These are phyloP conservation scores for Endoconidiophora laricicola DNA, from an alignment of 2,329 filamentous ascomycete species.

Conservation along the genomic window DNA sequence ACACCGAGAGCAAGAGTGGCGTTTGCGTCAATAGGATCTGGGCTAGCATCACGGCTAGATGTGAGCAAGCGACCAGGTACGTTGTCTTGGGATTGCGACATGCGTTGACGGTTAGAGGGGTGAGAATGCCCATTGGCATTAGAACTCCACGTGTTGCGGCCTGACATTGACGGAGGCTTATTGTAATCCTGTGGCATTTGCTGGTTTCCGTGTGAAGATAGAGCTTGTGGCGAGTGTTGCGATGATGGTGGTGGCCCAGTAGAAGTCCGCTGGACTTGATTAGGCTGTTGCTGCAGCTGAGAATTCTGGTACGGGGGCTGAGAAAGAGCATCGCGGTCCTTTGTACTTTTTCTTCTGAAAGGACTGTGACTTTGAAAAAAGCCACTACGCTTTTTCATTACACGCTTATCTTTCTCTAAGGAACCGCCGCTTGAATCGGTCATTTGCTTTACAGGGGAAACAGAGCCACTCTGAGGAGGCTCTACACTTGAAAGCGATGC, in stretches of 20 bases:
- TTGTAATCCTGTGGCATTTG: constrained; percentile 14
- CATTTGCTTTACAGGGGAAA: constrained; percentile 53
- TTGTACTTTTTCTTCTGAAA: constrained; percentile 83
- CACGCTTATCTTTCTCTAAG: constrained; percentile 53
- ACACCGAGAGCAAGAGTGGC: constrained; percentile 88
- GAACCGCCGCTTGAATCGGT: constrained; percentile 28
- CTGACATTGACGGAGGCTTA: constrained; percentile 23
- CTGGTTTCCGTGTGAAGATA: not conserved
- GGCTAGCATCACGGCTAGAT: constrained; percentile 39
- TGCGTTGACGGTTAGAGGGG: constrained; percentile 7
- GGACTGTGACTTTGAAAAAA: constrained; percentile 91
- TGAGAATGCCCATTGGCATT: too few species aligned
- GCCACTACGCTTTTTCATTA: constrained; percentile 57
- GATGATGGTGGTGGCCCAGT: not conserved
- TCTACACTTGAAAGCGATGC: constrained; percentile 82
- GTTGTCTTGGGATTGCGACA: not conserved
- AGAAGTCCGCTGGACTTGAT: constrained; percentile 2
- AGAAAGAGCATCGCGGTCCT: constrained; percentile 29
- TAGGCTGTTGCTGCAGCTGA: constrained; percentile 1
- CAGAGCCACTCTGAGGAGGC: constrained; percentile 47
- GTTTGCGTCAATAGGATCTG: constrained; percentile 77
- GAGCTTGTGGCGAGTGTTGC: not conserved
- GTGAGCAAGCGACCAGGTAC: constrained; percentile 21
- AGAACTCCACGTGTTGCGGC: constrained; percentile 42
- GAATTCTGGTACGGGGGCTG: constrained; percentile 6